These are phyloP conservation scores for Aegle marmelos DNA, from an alignment of 345 rosid species.

Conservation along the genomic window DNA sequence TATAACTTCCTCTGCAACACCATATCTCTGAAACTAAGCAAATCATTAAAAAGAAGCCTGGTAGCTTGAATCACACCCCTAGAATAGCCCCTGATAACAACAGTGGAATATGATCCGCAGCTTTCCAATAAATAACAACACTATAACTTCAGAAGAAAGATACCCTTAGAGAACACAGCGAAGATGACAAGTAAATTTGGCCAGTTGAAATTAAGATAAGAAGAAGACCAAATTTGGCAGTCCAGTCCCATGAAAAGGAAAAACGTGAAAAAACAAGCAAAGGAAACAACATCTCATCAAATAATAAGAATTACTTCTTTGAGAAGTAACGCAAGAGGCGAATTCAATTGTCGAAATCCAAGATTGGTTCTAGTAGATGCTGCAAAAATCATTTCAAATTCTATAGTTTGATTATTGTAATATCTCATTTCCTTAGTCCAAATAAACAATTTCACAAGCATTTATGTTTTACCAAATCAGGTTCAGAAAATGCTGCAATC, in stretches of 20 bases:
- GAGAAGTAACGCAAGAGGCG: not conserved
- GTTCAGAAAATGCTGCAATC: not conserved
- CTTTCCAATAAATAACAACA: not conserved
- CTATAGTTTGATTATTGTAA: not conserved
- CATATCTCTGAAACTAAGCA: constrained; percentile 45
- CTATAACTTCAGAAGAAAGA: not conserved
- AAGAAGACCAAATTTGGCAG: not conserved
- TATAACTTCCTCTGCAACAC: constrained; percentile 78
- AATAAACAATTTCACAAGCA: not conserved
- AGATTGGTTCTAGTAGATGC: not conserved
- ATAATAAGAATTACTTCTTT: not conserved
- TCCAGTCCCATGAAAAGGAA: not conserved
- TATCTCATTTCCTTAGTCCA: not conserved
- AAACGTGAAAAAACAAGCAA: not conserved
- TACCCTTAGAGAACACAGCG: not conserved
- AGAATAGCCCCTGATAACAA: not conserved
- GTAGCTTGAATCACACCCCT: constrained; percentile 7
- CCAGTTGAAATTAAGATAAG: not conserved
- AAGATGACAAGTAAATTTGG: not conserved
- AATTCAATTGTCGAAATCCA: not conserved
- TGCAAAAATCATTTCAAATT: not conserved
- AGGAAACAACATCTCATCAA: not conserved
- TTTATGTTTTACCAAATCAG: not conserved
- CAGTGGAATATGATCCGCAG: not conserved
- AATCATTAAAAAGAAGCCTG: constrained; percentile 20